phyloP scores from a whole-genome alignment of 2,329 filamentous ascomycete genomes.

The Fusarium sp. region DNA sequence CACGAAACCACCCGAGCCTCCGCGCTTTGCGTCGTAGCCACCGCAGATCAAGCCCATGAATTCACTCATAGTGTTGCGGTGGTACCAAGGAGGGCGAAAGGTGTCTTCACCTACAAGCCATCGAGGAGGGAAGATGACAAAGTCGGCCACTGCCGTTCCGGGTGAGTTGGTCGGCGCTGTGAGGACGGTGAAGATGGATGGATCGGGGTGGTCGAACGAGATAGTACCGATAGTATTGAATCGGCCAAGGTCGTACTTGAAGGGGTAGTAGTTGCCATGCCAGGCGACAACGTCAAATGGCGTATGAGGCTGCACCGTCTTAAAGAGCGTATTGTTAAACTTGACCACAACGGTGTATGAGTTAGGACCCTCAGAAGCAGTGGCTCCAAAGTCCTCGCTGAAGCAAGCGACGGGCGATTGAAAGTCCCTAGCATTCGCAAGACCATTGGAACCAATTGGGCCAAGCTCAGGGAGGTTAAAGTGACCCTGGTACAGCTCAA shows the following conservation, averaged over 20 bases:
- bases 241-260: conserved; percentile 83
- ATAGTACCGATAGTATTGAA: conserved; percentile 81
- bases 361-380: conserved; percentile 50
- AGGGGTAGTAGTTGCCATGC: conserved; percentile 84
- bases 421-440: conserved; percentile 82
- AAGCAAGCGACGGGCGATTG: conserved; percentile 77
- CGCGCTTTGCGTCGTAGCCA: conserved; percentile 71
- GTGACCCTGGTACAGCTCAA: conserved; percentile 79
- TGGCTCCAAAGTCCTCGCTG: conserved; percentile 65
- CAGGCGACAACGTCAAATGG: conserved; percentile 84
- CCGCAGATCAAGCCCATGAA: conserved; percentile 71
- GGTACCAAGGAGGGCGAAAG: conserved; percentile 79
- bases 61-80: conserved; percentile 75
- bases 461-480: conserved; percentile 78
- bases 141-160: conserved; percentile 75
- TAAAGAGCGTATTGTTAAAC: conserved; percentile 75
- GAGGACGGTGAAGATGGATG: conserved; percentile 79
- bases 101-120: conserved; percentile 78
- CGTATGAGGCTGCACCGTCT: conserved; percentile 73
- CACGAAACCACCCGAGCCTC: conserved; percentile 62
- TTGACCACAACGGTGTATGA: conserved; percentile 68
- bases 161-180: conserved; percentile 70
- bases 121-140: conserved; percentile 77
- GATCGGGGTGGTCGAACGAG: conserved; percentile 82
- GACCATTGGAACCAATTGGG: conserved; percentile 77